Conservation (phyloP, 495 filamentous ascomycete genomes). For the Trichoderma gamsii region DNA sequence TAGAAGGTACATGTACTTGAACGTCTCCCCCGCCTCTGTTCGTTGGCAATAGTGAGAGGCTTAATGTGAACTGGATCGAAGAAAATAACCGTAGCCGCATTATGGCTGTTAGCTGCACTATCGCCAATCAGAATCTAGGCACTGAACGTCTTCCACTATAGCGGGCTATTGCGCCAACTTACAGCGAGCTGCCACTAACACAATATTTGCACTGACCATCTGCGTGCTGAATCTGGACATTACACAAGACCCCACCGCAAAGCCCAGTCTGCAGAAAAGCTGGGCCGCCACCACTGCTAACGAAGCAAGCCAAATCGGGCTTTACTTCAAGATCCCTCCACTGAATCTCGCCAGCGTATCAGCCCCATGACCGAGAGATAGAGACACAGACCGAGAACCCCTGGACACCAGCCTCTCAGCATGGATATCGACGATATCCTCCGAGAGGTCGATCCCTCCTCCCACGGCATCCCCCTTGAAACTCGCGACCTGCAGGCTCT, state of each 20-base stretch:
- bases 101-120: too few relatives aligned
- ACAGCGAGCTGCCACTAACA: neutral
- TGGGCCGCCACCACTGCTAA: too few relatives aligned
- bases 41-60: too few relatives aligned
- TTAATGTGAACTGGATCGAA: too few relatives aligned
- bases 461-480: conserved; percentile 49
- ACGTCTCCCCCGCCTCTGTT: too few relatives aligned
- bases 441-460: conserved; percentile 63
- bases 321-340: neutral
- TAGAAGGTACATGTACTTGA: too few relatives aligned
- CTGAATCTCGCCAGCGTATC: neutral
- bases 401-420: neutral
- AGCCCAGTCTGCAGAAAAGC: too few relatives aligned
- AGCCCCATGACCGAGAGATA: neutral
- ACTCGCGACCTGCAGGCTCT: conserved; percentile 79
- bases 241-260: too few relatives aligned
- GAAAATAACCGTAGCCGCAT: too few relatives aligned
- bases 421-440: conserved; percentile 94
- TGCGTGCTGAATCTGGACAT: neutral
- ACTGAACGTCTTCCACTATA: neutral
- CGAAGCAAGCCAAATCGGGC: neutral
- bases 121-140: too few relatives aligned
- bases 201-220: neutral
- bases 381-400: neutral
- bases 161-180: neutral